Conservation (phyloP, 2,329 filamentous ascomycete species). For the Cercospora sojina region DNA sequence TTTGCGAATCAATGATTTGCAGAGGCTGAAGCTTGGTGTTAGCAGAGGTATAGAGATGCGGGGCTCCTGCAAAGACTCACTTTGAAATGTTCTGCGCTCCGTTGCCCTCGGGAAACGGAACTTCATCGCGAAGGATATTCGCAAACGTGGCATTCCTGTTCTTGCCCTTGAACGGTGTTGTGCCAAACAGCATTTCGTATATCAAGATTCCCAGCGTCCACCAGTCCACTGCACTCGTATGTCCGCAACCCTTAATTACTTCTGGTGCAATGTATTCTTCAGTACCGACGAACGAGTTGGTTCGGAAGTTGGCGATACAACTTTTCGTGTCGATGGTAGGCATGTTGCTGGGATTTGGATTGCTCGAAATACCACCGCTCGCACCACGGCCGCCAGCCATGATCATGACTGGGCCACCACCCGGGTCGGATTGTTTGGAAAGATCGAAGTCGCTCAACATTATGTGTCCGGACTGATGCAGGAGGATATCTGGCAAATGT, state of each 20-base stretch:
- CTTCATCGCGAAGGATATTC: conserved; percentile 93
- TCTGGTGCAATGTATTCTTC: conserved; percentile 99
- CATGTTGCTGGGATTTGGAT: conserved; percentile 61
- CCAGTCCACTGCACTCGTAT: conserved; percentile 98
- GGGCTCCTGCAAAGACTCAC: conserved; percentile 56
- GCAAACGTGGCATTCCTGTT: conserved; percentile 97
- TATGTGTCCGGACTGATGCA: conserved; percentile 99
- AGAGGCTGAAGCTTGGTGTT: conserved; percentile 60
- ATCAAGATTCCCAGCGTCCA: conserved; percentile 97
- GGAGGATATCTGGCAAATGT: conserved; percentile 71
- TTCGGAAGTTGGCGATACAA: conserved; percentile 96
- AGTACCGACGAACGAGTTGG: conserved; percentile 96
- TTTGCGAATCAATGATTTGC: conserved; percentile 95
- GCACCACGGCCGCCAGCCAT: conserved; percentile 68
- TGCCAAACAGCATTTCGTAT: conserved; percentile 98
- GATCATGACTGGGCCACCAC: conserved; percentile 97
- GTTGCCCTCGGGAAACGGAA: conserved; percentile 88
- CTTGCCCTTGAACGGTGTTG: conserved; percentile 98
- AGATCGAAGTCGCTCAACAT: conserved; percentile 99
- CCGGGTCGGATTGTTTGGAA: conserved; percentile 94
- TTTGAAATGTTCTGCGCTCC: conserved; percentile 84
- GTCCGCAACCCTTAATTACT: conserved; percentile 96
- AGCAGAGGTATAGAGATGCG: conserved; percentile 11
- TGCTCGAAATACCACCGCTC: conserved; percentile 66
- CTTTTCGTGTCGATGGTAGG: conserved; percentile 99